phyloP scores from a whole-genome alignment of 208 protist species.

The Leishmania tarentolae region DNA sequence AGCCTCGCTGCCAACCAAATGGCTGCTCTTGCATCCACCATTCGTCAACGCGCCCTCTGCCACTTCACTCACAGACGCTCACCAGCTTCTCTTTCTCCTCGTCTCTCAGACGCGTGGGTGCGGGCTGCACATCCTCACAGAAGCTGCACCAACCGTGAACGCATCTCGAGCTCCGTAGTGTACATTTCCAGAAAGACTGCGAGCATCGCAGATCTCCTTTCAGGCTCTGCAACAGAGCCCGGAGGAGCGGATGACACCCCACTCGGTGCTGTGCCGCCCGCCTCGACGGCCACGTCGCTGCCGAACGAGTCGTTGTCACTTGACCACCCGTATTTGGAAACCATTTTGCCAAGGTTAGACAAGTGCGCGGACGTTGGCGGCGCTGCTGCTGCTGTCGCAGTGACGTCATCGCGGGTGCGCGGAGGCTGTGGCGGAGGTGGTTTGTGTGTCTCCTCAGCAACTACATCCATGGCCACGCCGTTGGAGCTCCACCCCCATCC shows the following conservation, averaged over 20 bases:
- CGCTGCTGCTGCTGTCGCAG: background rate
- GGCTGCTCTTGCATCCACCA: background rate
- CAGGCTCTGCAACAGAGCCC: background rate
- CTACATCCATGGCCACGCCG: no score
- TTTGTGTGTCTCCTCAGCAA: background rate
- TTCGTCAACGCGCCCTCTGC: background rate
- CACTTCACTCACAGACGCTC: background rate
- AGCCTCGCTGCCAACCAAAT: background rate
- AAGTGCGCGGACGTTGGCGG: background rate
- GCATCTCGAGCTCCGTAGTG: conserved; percentile 19
- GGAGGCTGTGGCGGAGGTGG: background rate
- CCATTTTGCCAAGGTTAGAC: background rate
- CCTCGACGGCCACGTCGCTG: background rate
- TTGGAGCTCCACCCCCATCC: conserved; percentile 16
- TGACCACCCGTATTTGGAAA: conserved; percentile 8
- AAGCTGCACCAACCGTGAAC: conserved; percentile 14
- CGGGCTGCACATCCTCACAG: conserved; percentile 8
- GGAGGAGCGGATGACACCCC: background rate
- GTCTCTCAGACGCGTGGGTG: background rate
- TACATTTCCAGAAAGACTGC: conserved; percentile 17
- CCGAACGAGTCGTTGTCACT: conserved; percentile 2
- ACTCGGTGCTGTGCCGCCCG: background rate
- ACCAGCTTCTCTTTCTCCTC: background rate
- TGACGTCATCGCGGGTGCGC: background rate
- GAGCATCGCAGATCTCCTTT: background rate